phyloP scores from a whole-genome alignment of 2,329 filamentous ascomycete species.

The Colletotrichum zoysiae region DNA sequence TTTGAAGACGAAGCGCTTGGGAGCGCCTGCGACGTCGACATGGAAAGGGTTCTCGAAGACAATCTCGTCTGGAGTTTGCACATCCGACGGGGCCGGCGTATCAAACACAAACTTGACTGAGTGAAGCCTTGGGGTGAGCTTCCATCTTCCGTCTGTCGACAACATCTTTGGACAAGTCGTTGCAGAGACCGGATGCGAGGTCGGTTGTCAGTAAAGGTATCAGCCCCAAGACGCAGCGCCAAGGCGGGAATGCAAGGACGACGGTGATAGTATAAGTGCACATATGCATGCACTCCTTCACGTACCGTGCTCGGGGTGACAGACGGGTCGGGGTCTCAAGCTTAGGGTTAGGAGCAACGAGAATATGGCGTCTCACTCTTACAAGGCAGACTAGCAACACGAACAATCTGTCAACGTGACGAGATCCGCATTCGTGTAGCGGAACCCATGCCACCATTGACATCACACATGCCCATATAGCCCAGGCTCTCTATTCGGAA shows the following conservation, averaged over 20 bases:
- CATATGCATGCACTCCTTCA: neutral
- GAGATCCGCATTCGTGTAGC: neutral
- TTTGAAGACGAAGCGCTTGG: conserved; percentile 22
- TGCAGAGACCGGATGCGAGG: neutral
- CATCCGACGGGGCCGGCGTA: neutral
- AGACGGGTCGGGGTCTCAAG: neutral
- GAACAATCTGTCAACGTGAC: neutral
- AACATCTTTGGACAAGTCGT: conserved; percentile 2
- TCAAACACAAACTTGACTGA: conserved; percentile 38
- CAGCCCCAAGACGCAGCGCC: neutral
- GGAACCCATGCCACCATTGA: neutral
- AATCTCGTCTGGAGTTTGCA: conserved; percentile 14
- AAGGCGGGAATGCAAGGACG: neutral
- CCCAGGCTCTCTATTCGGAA: no score
- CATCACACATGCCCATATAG: neutral
- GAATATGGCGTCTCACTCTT: neutral
- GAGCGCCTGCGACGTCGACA: conserved; percentile 6
- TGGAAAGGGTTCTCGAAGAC: conserved; percentile 31
- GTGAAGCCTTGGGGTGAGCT: conserved; percentile 25
- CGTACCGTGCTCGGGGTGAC: neutral
- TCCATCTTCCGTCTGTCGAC: conserved; percentile 19
- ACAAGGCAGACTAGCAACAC: neutral
- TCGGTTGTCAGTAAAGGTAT: neutral
- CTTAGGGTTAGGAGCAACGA: neutral
- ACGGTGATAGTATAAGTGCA: conserved; percentile 1